Percentiles rank a stretch among this genome's conserved stretches.
Conservation (phyloP, 1,139 yeast species). For the Candida sanyaensis region DNA sequence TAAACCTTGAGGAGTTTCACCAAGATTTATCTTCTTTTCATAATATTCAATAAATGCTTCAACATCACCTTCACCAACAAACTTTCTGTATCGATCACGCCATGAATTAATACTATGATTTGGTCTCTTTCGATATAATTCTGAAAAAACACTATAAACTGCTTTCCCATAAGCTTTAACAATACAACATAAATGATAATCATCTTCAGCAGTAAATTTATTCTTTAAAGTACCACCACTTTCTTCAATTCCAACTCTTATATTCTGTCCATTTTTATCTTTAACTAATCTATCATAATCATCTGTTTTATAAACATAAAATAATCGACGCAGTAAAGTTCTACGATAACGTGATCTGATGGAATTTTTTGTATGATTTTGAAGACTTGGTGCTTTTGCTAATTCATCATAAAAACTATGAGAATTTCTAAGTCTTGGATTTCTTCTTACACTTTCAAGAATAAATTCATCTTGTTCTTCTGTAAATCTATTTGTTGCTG, state of each 20-base stretch:
- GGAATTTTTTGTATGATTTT: slow-evolving; percentile 75
- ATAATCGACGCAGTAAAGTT: slow-evolving; percentile 51
- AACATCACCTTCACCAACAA: slow-evolving; percentile 61
- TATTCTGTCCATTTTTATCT: slow-evolving; percentile 43
- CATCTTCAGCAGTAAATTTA: slow-evolving; percentile 69
- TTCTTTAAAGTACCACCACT: slow-evolving; percentile 61
- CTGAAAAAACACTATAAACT: slow-evolving; percentile 48
- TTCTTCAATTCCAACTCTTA: slow-evolving; percentile 32
- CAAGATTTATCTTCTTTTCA: slow-evolving; percentile 38
- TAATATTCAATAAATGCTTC: slow-evolving; percentile 58
- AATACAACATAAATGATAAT: slow-evolving; percentile 50
- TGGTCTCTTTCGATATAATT: slow-evolving; percentile 43
- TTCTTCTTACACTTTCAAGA: slow-evolving; percentile 62
- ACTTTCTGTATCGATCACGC: slow-evolving; percentile 78
- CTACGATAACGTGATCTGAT: slow-evolving; percentile 69
- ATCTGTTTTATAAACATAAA: slow-evolving; percentile 63
- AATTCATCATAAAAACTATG: slow-evolving; percentile 65
- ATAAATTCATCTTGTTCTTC: slow-evolving; percentile 64
- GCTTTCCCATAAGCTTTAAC: slow-evolving; percentile 13
- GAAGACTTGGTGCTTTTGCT: slow-evolving; percentile 48
- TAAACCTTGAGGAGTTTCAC: slow-evolving; percentile 34
- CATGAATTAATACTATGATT: slow-evolving; percentile 66
- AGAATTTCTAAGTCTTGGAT: slow-evolving; percentile 66
- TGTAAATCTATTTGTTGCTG: slow-evolving; percentile 38
- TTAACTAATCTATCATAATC: slow-evolving; percentile 48